phyloP scores from a whole-genome alignment of 2,329 filamentous ascomycete genomes.

The Metarhizium rileyi region DNA sequence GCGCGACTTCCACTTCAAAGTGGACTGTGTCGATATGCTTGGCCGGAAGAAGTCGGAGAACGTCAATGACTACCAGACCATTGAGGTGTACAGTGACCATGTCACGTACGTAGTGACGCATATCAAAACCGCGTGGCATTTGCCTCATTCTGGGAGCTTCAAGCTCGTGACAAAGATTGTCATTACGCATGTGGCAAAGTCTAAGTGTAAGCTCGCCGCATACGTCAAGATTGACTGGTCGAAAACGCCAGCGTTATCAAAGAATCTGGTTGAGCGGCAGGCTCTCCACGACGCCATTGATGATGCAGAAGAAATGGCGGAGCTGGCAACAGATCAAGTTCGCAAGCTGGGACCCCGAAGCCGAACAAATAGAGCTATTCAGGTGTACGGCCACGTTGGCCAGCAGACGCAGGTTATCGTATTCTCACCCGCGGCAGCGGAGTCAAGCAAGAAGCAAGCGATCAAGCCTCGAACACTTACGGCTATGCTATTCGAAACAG shows the following conservation, averaged over 20 bases:
- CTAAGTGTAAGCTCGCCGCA: slow-evolving; percentile 81
- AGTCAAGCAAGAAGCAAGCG: slow-evolving; percentile 43
- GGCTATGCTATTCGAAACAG: slow-evolving; percentile 62
- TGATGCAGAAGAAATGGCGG: slow-evolving; percentile 65
- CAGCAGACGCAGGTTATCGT: slow-evolving; percentile 54
- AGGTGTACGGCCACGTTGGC: slow-evolving; percentile 69
- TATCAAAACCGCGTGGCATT: slow-evolving; percentile 64
- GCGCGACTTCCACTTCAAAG: slow-evolving; percentile 73
- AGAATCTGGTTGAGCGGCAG: slow-evolving; percentile 54
- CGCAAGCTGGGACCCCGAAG: slow-evolving; percentile 62
- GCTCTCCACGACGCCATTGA: slow-evolving; percentile 66
- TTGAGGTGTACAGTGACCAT: slow-evolving; percentile 74
- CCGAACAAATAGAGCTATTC: slow-evolving; percentile 67
- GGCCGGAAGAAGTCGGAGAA: slow-evolving; percentile 50
- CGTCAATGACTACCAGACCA: slow-evolving; percentile 74
- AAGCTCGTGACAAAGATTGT: slow-evolving; percentile 82
- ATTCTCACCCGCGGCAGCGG: slow-evolving; percentile 42
- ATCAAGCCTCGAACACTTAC: slow-evolving; percentile 54
- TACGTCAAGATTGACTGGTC: slow-evolving; percentile 86
- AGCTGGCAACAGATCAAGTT: slow-evolving; percentile 69
- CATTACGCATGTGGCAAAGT: slow-evolving; percentile 87
- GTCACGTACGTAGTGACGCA: slow-evolving; percentile 56
- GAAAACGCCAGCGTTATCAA: slow-evolving; percentile 51
- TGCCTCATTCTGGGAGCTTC: slow-evolving; percentile 72
- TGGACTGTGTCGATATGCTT: slow-evolving; percentile 56